Conservation (phyloP, 768 basidiomycete genomes). For the Termitomyces sp. region DNA sequence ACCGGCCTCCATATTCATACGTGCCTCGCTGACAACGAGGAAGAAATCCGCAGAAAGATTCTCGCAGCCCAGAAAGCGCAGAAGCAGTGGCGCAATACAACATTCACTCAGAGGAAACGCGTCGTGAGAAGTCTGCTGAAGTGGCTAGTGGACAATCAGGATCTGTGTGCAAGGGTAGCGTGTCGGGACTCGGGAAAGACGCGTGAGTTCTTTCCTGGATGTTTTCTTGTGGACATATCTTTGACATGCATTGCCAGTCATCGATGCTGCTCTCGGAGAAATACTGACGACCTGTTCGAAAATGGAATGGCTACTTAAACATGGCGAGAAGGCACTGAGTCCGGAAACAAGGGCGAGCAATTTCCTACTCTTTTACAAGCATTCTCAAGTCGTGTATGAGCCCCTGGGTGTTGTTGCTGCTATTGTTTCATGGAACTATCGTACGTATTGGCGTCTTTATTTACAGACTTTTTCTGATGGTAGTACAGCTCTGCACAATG, state of each 20-base stretch:
- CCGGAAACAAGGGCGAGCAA: slow-evolving; percentile 72
- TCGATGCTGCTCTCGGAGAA: slow-evolving; percentile 94
- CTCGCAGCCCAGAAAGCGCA: slow-evolving; percentile 63
- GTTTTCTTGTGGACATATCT: neutral
- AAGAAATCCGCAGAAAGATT: slow-evolving; percentile 77
- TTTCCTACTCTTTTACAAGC: slow-evolving; percentile 73
- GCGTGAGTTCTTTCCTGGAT: slow-evolving; percentile 43
- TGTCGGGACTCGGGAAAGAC: slow-evolving; percentile 97
- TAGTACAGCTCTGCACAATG: slow-evolving; percentile 80
- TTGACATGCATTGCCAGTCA: slow-evolving; percentile 46
- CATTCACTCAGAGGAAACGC: slow-evolving; percentile 76
- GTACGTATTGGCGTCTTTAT: slow-evolving; percentile 39
- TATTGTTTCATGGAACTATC: slow-evolving; percentile 95
- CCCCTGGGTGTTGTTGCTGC: slow-evolving; percentile 92
- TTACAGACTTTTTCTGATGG: neutral
- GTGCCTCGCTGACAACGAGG: slow-evolving; percentile 67
- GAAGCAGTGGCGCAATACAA: slow-evolving; percentile 67
- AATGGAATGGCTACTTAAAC: slow-evolving; percentile 85
- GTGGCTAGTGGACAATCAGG: slow-evolving; percentile 93
- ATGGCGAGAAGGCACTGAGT: slow-evolving; percentile 75
- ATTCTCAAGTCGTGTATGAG: slow-evolving; percentile 78
- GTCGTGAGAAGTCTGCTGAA: slow-evolving; percentile 85
- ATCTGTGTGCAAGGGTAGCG: slow-evolving; percentile 80
- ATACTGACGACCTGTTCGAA: slow-evolving; percentile 94
- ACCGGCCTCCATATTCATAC: slow-evolving; percentile 83